Evolutionary conservation across 176 grass and related monocot species (phyloP).

Genomic region (Oryza glaberrima): DNA sequence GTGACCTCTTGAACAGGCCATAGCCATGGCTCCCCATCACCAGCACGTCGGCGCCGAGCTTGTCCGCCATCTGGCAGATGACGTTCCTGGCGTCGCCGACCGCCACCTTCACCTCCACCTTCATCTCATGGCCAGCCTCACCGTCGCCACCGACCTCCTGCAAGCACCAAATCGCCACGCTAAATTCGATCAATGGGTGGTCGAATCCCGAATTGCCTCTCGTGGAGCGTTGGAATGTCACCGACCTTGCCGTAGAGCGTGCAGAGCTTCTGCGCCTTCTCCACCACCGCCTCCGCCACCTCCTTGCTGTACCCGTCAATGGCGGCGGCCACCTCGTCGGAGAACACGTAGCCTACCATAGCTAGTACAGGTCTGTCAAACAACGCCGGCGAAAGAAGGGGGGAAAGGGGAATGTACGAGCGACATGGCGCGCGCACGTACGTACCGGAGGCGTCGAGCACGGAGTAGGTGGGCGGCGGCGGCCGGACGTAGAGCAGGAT

Average conservation of each 20-base stretch:
- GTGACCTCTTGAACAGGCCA: constrained; percentile 72
- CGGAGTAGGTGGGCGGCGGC: constrained; percentile 48
- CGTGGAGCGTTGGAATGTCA: background rate
- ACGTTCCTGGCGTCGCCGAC: constrained; percentile 66
- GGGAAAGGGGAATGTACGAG: background rate
- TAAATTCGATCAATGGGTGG: background rate
- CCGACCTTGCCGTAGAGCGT: constrained; percentile 53
- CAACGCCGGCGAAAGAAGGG: background rate
- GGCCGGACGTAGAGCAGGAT: constrained; percentile 69
- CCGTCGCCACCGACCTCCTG: background rate
- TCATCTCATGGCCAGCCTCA: constrained; percentile 42
- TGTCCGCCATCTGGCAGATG: constrained; percentile 65
- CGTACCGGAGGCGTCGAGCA: constrained; percentile 72
- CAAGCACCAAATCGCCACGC: background rate
- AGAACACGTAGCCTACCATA: constrained; percentile 59
- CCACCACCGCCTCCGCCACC: constrained; percentile 66
- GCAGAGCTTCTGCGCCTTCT: constrained; percentile 70
- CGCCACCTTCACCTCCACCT: constrained; percentile 60
- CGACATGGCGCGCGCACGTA: background rate
- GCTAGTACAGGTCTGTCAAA: constrained; percentile 10
- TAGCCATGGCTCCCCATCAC: constrained; percentile 84
- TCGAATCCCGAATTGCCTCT: background rate
- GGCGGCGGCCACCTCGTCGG: constrained; percentile 60
- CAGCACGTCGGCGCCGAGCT: constrained; percentile 58
- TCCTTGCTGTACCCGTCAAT: constrained; percentile 73